These are phyloP conservation scores for Hippophae rhamnoides DNA, from an alignment of 306 rosid genomes.

Conservation along the genomic window DNA sequence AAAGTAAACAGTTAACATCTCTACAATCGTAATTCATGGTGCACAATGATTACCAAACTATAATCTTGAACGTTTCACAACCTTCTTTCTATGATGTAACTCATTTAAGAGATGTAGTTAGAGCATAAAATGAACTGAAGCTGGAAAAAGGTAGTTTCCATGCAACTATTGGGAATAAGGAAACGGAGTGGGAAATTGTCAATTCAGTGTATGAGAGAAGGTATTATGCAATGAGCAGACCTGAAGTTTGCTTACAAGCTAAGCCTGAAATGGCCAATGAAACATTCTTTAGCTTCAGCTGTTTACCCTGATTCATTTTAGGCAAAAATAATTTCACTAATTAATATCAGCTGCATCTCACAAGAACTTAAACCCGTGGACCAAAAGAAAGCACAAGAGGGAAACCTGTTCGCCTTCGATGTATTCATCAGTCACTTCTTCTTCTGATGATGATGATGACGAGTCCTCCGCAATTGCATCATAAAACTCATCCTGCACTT, in stretches of 20 bases:
- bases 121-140: neutral
- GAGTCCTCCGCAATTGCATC: constrained; percentile 75
- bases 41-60: neutral
- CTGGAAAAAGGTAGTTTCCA: neutral
- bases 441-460: constrained; percentile 42
- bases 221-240: constrained; percentile 11
- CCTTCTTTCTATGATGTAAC: neutral
- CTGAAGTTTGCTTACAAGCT: constrained; percentile 34
- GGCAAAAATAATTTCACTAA: neutral
- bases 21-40: too few species aligned
- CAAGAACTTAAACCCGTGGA: constrained; percentile 2
- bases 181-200: neutral
- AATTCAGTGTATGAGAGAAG: neutral
- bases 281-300: constrained; percentile 42
- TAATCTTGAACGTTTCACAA: neutral
- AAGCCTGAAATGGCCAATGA: constrained; percentile 36
- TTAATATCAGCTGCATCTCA: neutral
- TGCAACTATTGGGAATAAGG: neutral
- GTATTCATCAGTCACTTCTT: constrained; percentile 24
- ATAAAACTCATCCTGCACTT: constrained; percentile 72
- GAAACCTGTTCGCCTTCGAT: constrained; percentile 31
- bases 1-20: too few species aligned
- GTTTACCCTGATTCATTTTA: constrained; percentile 30
- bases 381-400: neutral
- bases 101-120: neutral